Percentiles rank a stretch among this genome's conserved stretches.
Evolutionary conservation across 257 asterid genomes (phyloP).

Genomic region (Gentiana macrophylla): DNA sequence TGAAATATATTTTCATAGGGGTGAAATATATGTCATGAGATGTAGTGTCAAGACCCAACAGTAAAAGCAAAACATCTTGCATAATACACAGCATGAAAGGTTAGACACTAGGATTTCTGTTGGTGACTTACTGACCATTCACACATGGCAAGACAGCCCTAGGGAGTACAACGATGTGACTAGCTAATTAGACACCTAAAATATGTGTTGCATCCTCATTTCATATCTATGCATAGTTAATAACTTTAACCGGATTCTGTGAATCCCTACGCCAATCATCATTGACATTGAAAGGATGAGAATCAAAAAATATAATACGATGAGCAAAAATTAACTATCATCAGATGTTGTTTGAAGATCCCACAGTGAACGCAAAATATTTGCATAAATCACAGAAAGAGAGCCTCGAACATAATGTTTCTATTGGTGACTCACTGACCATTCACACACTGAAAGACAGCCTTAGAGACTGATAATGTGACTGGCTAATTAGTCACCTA

Average conservation of each 20-base stretch:
- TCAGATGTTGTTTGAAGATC: conserved; percentile 17
- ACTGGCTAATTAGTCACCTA: conserved; percentile 16
- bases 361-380: conserved; percentile 2
- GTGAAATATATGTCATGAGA: background rate
- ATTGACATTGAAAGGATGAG: no score
- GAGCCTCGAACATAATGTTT: conserved; percentile 15
- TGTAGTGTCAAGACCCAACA: conserved; percentile 17
- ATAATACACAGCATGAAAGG: conserved; percentile 14
- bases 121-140: conserved; percentile 49
- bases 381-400: conserved; percentile 11
- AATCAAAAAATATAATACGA: no score
- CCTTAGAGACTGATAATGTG: conserved; percentile 13
- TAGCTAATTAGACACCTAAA: conserved; percentile 16
- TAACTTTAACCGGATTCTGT: no score
- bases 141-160: conserved; percentile 19
- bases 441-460: conserved; percentile 23
- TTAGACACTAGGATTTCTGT: conserved; percentile 21
- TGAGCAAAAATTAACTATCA: no score
- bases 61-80: conserved; percentile 4
- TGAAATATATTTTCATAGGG: no score
- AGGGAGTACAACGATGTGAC: conserved; percentile 9
- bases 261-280: no score
- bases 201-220: background rate
- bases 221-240: no score
- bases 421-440: conserved; percentile 45